Base-by-base conservation (phyloP, 192 early-diverging fungal species). In the Mortierella hygrophila region DNA sequence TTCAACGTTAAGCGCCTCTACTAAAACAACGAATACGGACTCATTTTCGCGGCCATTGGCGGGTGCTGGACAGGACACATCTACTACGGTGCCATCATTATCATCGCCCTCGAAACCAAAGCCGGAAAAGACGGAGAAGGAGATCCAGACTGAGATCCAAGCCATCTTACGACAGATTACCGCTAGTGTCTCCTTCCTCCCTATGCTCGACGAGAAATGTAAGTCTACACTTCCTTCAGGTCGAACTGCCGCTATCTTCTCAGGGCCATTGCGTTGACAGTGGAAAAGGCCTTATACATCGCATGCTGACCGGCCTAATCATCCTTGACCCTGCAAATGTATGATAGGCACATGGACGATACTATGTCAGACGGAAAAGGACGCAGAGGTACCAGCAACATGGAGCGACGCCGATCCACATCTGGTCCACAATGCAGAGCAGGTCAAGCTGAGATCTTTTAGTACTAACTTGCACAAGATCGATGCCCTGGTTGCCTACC, bases 91-190 rank as follows among this genome's bases (percentile, higher is more conserved):
- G 23, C 0, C 72, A 2, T 10, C 63, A 40, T 23, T 68, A 26
- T 70, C 65, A 35, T 54, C 76, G 18, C 44, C 52, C 11, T 49
- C 70, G 38, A 70, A 72, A 52, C 75, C 40, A 77, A 82, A 79
- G 29, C 38, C 60, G n/a, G 79, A 78, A 47, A 94, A 93, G 76
- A 77, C 90, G 1, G 92, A 94, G 79, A 91, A 93, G 74, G 90
- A 95, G 65, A 92, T 96, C 11, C 79, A 94, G 78, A 41, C 79
- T 38, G 96, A 98, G 86, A 97, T 99, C 73, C 95, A 95, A 79
- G 96, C 96, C 5, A 96, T 98, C 44, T 91, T 99, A 84, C 92
- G 97, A 18, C 97, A 99, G 82, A 97, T 99, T 70, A 96, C 95
- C 0, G 95, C 96, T 15, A 94, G 92, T 79, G 97, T 97, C 21